phyloP scores from a whole-genome alignment of 2,329 filamentous ascomycete species.

The Talaromyces atroroseus region DNA sequence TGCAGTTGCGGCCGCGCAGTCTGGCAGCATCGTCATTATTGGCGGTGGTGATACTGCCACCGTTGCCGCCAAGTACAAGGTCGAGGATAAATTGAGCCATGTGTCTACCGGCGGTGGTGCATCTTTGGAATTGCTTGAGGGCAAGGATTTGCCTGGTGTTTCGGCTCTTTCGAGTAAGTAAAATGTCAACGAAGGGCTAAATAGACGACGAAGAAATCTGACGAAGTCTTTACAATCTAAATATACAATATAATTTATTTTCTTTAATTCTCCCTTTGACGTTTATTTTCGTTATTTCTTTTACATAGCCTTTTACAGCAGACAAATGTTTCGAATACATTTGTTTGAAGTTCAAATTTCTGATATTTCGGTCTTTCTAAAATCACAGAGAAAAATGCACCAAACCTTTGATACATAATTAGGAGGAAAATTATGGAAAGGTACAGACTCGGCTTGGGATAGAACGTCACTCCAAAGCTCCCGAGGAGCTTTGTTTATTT shows the following conservation, averaged over 20 bases:
- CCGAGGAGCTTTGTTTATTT: not conserved
- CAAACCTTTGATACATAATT: conserved; percentile 5
- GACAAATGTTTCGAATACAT: conserved; percentile 6
- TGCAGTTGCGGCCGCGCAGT: conserved; percentile 71
- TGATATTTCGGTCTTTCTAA: conserved; percentile 6
- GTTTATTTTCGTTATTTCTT: not conserved
- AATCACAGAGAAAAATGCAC: conserved; percentile 9
- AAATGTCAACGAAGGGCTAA: conserved; percentile 13
- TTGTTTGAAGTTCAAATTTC: conserved; percentile 17
- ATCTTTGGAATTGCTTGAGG: conserved; percentile 91
- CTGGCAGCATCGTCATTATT: conserved; percentile 94
- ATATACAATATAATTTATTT: conserved; percentile 7
- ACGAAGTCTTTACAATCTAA: conserved; percentile 6
- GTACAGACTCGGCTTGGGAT: not conserved
- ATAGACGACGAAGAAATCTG: conserved; percentile 1
- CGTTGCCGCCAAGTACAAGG: conserved; percentile 93
- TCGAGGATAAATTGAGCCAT: conserved; percentile 95
- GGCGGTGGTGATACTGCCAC: conserved; percentile 97
- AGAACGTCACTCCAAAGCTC: not conserved
- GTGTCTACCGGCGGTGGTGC: conserved; percentile 96
- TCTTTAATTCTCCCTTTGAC: conserved; percentile 8
- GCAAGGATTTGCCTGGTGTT: conserved; percentile 95
- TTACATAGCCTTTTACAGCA: not conserved
- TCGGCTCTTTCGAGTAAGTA: conserved; percentile 76
- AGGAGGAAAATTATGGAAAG: not conserved